Conservation (phyloP, 2,329 filamentous ascomycete species). For the Exophiala viscosa region DNA sequence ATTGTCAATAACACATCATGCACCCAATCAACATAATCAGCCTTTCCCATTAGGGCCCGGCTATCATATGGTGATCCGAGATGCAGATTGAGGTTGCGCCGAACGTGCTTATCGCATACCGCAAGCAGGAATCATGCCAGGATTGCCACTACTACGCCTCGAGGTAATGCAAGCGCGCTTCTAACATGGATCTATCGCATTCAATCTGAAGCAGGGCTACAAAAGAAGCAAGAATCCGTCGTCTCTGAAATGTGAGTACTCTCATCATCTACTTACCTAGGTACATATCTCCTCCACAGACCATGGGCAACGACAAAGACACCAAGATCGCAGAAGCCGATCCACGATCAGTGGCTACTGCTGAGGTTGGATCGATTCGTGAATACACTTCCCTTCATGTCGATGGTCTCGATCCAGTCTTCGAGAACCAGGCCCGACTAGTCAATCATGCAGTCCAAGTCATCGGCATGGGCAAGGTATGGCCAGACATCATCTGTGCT, state of each 20-base stretch:
- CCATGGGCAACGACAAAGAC: slow-evolving; percentile 10
- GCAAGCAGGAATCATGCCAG: too few relatives aligned
- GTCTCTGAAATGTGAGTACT: not conserved
- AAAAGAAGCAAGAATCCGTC: not conserved
- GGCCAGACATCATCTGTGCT: not conserved
- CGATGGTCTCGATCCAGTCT: slow-evolving; percentile 15
- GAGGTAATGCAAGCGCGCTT: too few relatives aligned
- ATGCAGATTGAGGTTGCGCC: too few relatives aligned
- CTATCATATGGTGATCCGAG: too few relatives aligned
- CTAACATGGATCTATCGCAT: not conserved
- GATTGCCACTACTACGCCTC: too few relatives aligned
- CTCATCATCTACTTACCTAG: too few relatives aligned
- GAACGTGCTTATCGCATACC: too few relatives aligned
- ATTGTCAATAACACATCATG: too few relatives aligned
- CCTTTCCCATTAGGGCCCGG: not conserved
- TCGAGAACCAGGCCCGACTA: slow-evolving; percentile 12
- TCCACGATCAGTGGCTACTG: slow-evolving; percentile 1
- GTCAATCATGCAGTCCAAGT: slow-evolving; percentile 19
- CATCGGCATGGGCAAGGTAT: slow-evolving; percentile 48
- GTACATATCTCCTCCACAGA: not conserved
- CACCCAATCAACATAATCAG: not conserved
- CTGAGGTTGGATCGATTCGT: slow-evolving; percentile 6
- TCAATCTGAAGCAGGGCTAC: not conserved
- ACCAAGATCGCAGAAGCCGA: slow-evolving; percentile 9
- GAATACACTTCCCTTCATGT: slow-evolving; percentile 11